Conservation (phyloP, 2,329 filamentous ascomycete species). For the Diaporthe citrichinensis region DNA sequence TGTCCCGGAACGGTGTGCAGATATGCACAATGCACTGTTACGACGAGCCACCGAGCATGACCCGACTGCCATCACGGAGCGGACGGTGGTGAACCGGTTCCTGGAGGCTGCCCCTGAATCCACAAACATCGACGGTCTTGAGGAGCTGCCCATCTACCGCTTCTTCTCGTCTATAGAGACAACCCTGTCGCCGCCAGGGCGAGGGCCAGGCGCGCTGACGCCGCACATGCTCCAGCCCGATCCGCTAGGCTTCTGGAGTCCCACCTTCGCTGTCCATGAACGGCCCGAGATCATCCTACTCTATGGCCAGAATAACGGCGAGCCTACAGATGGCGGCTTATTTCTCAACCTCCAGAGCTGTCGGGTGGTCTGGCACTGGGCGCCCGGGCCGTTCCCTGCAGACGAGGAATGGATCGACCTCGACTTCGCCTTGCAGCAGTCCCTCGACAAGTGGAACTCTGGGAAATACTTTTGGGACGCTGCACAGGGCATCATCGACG, state of each 20-base stretch:
- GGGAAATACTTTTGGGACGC: constrained; percentile 10
- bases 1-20: not conserved
- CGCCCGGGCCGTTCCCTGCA: not conserved
- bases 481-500: not conserved
- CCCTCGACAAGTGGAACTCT: constrained; percentile 5
- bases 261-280: not conserved
- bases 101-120: not conserved
- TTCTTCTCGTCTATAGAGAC: constrained; percentile 7
- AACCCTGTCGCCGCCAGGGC: not conserved
- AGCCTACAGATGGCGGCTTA: not conserved
- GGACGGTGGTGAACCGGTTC: not conserved
- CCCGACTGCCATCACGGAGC: not conserved
- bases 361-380: not conserved
- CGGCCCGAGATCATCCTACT: constrained; percentile 8
- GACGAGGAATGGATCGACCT: not conserved
- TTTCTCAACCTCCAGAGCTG: not conserved
- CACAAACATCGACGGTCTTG: not conserved
- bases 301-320: constrained; percentile 1
- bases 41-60: constrained; percentile 8
- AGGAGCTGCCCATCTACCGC: constrained; percentile 7
- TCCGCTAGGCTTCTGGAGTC: not conserved
- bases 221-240: not conserved
- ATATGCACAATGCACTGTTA: not conserved
- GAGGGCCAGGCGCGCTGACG: not conserved
- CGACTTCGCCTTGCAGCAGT: not conserved